Evolutionary conservation across 106 monocot species (phyloP).

Genomic region (Apostasia ramifera): DNA sequence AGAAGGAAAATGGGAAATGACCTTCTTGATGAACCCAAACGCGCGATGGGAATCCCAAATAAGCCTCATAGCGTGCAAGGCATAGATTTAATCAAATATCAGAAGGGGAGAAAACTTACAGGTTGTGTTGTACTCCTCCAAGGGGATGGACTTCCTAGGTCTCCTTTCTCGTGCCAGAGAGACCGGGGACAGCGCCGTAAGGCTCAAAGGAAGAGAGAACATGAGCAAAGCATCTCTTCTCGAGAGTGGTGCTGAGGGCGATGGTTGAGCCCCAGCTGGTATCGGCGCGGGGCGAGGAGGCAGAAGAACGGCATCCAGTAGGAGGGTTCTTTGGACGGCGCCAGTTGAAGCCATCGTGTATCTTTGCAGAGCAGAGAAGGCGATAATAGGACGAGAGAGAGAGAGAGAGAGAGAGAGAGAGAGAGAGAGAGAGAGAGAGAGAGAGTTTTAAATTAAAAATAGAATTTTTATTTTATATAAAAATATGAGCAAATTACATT

Average conservation of each 20-base stretch:
- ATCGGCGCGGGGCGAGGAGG: background rate
- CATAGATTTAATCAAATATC: background rate
- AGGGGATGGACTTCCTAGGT: constrained; percentile 47
- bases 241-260: constrained; percentile 8
- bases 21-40: background rate
- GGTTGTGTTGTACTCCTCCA: constrained; percentile 56
- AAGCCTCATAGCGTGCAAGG: no score
- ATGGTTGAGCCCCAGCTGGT: background rate
- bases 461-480: no score
- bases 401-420: no score
- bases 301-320: background rate
- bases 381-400: no score
- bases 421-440: no score
- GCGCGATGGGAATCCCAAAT: no score
- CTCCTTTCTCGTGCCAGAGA: constrained; percentile 69
- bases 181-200: constrained; percentile 20
- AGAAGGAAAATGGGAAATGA: background rate
- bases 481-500: no score
- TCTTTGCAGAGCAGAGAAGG: no score
- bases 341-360: background rate
- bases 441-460: no score
- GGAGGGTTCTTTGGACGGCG: background rate
- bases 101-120: constrained; percentile 29
- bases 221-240: constrained; percentile 32
- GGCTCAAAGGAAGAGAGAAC: constrained; percentile 23